Evolutionary conservation across 176 grass and related monocot genomes (phyloP).

Genomic region (Zea mays): Zm-B73-REFERENCE-NAM-5.0 NC_050098.1:194292001-194292500

Average conservation of each 20-base stretch:
- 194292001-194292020: neutral
- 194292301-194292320: constrained; percentile 30
- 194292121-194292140: constrained; percentile 13
- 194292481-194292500: constrained; percentile 43
- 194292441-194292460: constrained; percentile 28
- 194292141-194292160: constrained; percentile 36
- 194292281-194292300: neutral
- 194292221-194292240: constrained; percentile 26
- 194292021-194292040: neutral
- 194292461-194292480: constrained; percentile 27
- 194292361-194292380: constrained; percentile 35
- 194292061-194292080: neutral
- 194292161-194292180: constrained; percentile 42
- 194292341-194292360: neutral
- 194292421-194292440: neutral
- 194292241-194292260: constrained; percentile 31
- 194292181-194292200: constrained; percentile 36
- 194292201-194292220: constrained; percentile 25
- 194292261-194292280: constrained; percentile 33
- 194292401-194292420: neutral
- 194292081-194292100: constrained; percentile 9
- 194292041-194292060: neutral
- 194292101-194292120: constrained; percentile 23
- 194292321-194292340: constrained; percentile 32
- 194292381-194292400: constrained; percentile 33